Conservation (phyloP, 352 stramenopile genomes). For the Phytophthora megakarya region DNA sequence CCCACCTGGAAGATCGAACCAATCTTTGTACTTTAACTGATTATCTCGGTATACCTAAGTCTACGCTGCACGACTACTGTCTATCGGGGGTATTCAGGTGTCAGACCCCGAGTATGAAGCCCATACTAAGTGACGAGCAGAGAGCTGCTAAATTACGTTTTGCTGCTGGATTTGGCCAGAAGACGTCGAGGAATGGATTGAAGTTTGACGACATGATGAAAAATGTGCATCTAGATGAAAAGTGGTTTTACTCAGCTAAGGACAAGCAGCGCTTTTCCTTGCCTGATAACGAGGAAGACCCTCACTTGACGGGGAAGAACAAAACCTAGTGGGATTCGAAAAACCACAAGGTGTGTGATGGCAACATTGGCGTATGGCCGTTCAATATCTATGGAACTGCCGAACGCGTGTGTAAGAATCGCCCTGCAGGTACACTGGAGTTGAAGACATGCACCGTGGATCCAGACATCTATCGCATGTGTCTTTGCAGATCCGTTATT, state of each 20-base stretch:
- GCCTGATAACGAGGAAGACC: background rate
- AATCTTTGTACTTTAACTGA: constrained; percentile 16
- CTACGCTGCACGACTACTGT: constrained; percentile 11
- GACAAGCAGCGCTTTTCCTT: constrained; percentile 10
- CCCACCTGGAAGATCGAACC: constrained; percentile 9
- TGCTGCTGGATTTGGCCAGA: background rate
- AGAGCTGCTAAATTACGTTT: too few relatives aligned
- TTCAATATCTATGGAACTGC: constrained; percentile 2
- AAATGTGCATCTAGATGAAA: constrained; percentile 7
- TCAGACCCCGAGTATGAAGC: background rate
- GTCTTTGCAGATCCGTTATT: constrained; percentile 2
- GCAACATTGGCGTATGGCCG: constrained; percentile 1
- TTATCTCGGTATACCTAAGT: constrained; percentile 9
- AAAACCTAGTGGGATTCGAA: constrained; percentile 8
- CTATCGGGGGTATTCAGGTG: background rate
- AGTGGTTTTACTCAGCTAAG: constrained; percentile 1
- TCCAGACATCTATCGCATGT: background rate
- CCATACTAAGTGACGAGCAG: background rate
- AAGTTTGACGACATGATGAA: constrained; percentile 4
- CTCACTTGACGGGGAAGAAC: constrained; percentile 5
- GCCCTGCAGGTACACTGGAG: background rate
- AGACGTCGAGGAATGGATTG: background rate
- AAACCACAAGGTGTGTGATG: background rate
- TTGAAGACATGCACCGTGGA: constrained; percentile 3
- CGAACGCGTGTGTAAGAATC: background rate